These are phyloP conservation scores for Furcasterigmium furcatum DNA, from an alignment of 2,329 filamentous ascomycete species.

Conservation along the genomic window DNA sequence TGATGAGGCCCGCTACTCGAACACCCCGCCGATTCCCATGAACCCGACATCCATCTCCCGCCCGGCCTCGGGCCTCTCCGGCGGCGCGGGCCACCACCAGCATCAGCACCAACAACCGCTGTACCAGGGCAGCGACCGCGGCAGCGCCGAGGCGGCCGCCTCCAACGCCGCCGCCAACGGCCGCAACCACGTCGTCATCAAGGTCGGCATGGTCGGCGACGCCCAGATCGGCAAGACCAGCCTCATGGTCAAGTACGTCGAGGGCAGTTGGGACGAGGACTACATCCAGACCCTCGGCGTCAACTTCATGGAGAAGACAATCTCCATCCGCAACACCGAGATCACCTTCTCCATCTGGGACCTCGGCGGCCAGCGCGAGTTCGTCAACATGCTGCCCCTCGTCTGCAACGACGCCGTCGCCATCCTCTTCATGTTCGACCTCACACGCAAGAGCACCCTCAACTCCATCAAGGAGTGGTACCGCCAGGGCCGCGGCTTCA, in stretches of 20 bases:
- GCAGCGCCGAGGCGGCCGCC: slow-evolving; percentile 27
- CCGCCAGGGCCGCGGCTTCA: slow-evolving; percentile 93
- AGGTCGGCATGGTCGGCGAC: slow-evolving; percentile 99
- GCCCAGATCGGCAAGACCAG: slow-evolving; percentile 99
- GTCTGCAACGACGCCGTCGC: slow-evolving; percentile 99
- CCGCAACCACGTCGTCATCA: slow-evolving; percentile 85
- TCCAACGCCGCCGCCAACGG: slow-evolving; percentile 35
- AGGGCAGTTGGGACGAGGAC: slow-evolving; percentile 99
- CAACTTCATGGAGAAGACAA: slow-evolving; percentile 99
- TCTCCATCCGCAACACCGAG: slow-evolving; percentile 97
- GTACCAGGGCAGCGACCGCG: slow-evolving; percentile 40
- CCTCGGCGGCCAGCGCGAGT: slow-evolving; percentile 94
- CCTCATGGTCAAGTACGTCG: slow-evolving; percentile 99
- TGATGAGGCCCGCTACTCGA: slow-evolving; percentile 32
- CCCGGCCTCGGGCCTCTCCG: slow-evolving; percentile 52
- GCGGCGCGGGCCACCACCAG: slow-evolving; percentile 27
- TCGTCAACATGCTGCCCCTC: slow-evolving; percentile 99
- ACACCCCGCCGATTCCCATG: slow-evolving; percentile 39
- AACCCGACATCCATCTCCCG: slow-evolving; percentile 43
- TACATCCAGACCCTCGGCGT: slow-evolving; percentile 98
- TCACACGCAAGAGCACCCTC: slow-evolving; percentile 95
- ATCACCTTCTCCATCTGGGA: slow-evolving; percentile 99
- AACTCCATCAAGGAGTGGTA: slow-evolving; percentile 99
- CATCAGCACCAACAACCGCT: slow-evolving; percentile 6
- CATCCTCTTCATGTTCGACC: slow-evolving; percentile 99